Base-by-base conservation (phyloP, 2,329 filamentous ascomycete species). In the Trichophyton simii region DNA sequence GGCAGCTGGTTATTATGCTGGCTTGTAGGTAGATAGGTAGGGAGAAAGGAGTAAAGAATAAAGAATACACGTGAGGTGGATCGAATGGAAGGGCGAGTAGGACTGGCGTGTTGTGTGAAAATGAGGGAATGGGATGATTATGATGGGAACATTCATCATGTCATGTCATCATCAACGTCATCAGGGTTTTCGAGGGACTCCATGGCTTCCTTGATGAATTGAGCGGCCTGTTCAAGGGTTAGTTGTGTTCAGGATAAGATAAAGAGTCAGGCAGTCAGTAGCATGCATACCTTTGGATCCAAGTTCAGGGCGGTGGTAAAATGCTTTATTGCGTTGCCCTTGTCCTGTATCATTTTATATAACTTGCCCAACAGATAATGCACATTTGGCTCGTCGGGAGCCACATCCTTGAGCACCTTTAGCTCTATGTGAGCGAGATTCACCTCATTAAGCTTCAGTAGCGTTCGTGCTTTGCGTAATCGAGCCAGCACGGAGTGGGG, bases 141-240 rank as follows among this genome's bases (percentile, higher is more conserved):
- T 22, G 55, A 42, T 15, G 55, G 55, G 22, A 58, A 41, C 31
- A 59, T 28, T 48, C 20, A 36, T 58, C 60, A 78, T 62, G 76
- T 74, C 68, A 79, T 78, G 63, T 79, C 76, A 50, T 80, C 79
- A 64, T 77, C 77, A 59, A 88, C 85, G 15, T 80, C 80, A 22
- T 83, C 81, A 63, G 89, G 87, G 61, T 91, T 87, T 69, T 95
- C 90, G 62, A 97, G 82, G 68, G 86, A 87, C 77, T 97, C 92
- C 77, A 99, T 96, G 18, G 90, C 91, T 72, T 96, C 91, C 76
- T 97, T 99, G 75, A 99, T 96, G 73, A 91, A 87, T 65, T 89
- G 87, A 66, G 89, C 91, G 68, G 92, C 90, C 91, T 96, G 66
- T 44, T 61, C 25, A 62, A 48, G 22, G 15, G 18, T 64, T 41